phyloP scores from a whole-genome alignment of 106 monocot genomes.

The Phalaenopsis equestris region DNA sequence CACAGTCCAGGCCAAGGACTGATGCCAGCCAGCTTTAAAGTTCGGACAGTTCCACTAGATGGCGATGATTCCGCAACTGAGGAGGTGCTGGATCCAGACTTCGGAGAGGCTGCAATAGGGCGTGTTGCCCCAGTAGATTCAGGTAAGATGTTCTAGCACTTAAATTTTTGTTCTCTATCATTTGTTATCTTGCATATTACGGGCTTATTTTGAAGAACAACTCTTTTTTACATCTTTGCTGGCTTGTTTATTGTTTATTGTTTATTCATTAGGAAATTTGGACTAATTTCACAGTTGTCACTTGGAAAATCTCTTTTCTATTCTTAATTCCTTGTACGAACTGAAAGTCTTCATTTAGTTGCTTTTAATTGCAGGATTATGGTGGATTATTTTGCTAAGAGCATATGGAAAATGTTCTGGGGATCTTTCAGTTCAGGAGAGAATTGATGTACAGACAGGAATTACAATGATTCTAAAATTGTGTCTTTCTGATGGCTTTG shows the following conservation, averaged over 20 bases:
- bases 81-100: slow-evolving; percentile 96
- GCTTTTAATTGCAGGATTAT: slow-evolving; percentile 45
- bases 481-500: slow-evolving; percentile 97
- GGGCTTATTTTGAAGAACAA: neutral
- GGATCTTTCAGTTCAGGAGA: slow-evolving; percentile 90
- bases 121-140: slow-evolving; percentile 99
- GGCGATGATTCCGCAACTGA: slow-evolving; percentile 87
- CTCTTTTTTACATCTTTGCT: neutral
- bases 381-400: slow-evolving; percentile 98
- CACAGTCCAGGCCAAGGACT: slow-evolving; percentile 97
- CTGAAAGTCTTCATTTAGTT: neutral
- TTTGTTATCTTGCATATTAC: neutral
- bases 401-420: slow-evolving; percentile 98
- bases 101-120: slow-evolving; percentile 95
- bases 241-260: neutral
- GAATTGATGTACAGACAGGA: slow-evolving; percentile 98
- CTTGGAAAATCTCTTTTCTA: neutral
- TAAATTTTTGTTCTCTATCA: neutral
- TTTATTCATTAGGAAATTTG: neutral
- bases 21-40: slow-evolving; percentile 99
- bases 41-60: slow-evolving; percentile 86
- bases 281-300: neutral
- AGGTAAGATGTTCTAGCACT: slow-evolving; percentile 25
- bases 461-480: slow-evolving; percentile 98
- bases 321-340: neutral